These are phyloP conservation scores for Diaporthe caulivora DNA, from an alignment of 2,329 filamentous ascomycete genomes.

Conservation along the genomic window DNA sequence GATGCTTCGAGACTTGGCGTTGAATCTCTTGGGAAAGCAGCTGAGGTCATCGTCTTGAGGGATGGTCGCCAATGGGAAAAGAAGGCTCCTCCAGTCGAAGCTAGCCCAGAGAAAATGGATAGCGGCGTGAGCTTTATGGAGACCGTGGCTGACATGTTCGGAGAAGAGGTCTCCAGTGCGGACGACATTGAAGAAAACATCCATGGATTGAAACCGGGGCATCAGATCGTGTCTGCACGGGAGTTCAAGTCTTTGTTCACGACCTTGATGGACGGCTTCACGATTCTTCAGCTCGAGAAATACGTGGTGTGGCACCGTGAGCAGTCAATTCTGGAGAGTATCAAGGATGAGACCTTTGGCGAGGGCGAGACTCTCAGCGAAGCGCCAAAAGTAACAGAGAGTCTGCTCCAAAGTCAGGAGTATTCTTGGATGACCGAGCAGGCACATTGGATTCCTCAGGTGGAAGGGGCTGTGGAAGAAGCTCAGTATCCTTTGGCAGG, in stretches of 20 bases:
- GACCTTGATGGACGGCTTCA: conserved; percentile 60
- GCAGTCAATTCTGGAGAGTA: conserved; percentile 25
- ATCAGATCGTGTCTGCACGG: conserved; percentile 51
- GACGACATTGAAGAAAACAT: conserved; percentile 60
- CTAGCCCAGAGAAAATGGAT: neutral
- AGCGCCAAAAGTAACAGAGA: neutral
- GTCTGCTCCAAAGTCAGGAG: neutral
- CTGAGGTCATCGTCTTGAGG: conserved; percentile 62
- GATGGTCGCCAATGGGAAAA: conserved; percentile 46
- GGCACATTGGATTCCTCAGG: conserved; percentile 57
- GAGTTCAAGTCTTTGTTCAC: conserved; percentile 58
- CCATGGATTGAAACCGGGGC: conserved; percentile 61
- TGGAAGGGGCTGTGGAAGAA: conserved; percentile 39
- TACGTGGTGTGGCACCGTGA: conserved; percentile 50
- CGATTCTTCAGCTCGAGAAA: conserved; percentile 55
- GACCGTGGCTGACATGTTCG: conserved; percentile 41
- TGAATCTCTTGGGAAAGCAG: conserved; percentile 53
- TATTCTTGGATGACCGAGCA: conserved; percentile 56
- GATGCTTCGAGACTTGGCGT: conserved; percentile 44
- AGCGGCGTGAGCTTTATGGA: conserved; percentile 21
- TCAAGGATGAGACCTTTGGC: conserved; percentile 42
- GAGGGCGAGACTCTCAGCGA: neutral
- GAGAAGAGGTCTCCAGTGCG: conserved; percentile 41
- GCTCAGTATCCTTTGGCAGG: conserved; percentile 44
- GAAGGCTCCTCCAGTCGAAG: conserved; percentile 3